phyloP scores from a whole-genome alignment of 345 rosid genomes.

The Hibiscus mutabilis region DNA sequence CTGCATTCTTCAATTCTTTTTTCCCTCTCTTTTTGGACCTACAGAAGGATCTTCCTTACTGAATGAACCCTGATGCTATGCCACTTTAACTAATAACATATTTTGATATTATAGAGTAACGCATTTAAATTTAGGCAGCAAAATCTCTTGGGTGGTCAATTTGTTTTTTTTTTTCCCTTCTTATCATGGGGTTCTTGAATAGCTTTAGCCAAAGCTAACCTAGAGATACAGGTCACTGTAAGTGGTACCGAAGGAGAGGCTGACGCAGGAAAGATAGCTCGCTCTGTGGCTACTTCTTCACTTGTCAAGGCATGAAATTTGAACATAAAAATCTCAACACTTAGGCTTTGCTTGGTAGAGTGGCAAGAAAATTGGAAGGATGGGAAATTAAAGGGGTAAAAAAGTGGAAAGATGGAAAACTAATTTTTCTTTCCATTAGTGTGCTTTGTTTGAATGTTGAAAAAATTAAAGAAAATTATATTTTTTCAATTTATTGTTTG shows the following conservation, averaged over 20 bases:
- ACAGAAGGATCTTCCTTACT: neutral
- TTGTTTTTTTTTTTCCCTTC: neutral
- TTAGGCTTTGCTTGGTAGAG: neutral
- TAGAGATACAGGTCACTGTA: conserved; percentile 53
- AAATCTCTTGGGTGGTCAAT: neutral
- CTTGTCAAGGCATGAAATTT: conserved; percentile 66
- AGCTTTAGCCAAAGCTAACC: conserved; percentile 7
- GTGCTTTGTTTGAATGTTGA: no score
- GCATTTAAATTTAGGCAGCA: neutral
- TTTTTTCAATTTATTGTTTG: no score
- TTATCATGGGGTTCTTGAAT: neutral
- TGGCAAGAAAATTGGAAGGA: no score
- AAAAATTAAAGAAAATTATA: no score
- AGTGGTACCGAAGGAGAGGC: conserved; percentile 62
- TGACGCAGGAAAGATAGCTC: conserved; percentile 85
- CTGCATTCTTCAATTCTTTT: neutral
- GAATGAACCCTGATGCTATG: conserved; percentile 3
- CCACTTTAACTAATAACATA: neutral
- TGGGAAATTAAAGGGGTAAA: no score
- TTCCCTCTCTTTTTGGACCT: neutral
- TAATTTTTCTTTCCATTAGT: no score
- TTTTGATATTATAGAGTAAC: neutral
- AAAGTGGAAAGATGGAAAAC: no score
- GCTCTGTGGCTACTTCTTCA: conserved; percentile 88
- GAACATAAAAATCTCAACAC: conserved; percentile 13